Base-by-base conservation (phyloP, 495 filamentous ascomycete species). In the Aspergillus steynii region DNA sequence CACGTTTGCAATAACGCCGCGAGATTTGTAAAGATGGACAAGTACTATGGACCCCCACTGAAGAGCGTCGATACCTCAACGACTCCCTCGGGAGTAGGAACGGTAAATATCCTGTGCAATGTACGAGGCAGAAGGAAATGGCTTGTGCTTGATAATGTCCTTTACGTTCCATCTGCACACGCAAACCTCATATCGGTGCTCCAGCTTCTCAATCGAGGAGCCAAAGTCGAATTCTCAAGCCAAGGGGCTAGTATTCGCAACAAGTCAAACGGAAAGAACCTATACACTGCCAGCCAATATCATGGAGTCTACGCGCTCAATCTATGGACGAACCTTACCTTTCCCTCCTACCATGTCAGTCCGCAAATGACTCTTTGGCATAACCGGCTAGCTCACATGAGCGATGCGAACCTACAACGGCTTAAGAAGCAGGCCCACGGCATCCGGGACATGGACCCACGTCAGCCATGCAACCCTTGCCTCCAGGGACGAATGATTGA, bases 181-280 rank as follows among this genome's bases (percentile, higher is more conserved):
- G 46, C 46, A 49, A 49, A 49, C 25, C 46, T 49, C 46, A 49
- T 49, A 49, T 49, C 46, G 14, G 46, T 49, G 25, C 46, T 49
- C 15, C 46, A 49, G 25, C 46, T 49, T 49, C 46, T 49, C 46
- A 49, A 49, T 49, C 46, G 10, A 26, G 46, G 46, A 49, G 46
- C 46, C 14, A 49, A 49, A 26, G 25, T 49, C 14, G 46, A 49
- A 15, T 49, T 49, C 46, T 49, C 46, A 26, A 49, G 46, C 14
- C n/a, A 50, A 25, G 46, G 46, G 14, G 46, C 46, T 26, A 49
- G 14, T 49, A 49, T 49, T 49, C 46, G 46, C 15, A 49, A 49
- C 10, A 49, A 49, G 25, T 49, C 46, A 49, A 26, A 49, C 25
- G 46, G 46, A n/a, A 49, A 49, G 25, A 49, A 49, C 25, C 46